Percentiles rank a stretch among this genome's conserved stretches.
Evolutionary conservation across 2,329 filamentous ascomycete genomes (phyloP).

Genomic region (Decorospora gaudefroyi): DNA sequence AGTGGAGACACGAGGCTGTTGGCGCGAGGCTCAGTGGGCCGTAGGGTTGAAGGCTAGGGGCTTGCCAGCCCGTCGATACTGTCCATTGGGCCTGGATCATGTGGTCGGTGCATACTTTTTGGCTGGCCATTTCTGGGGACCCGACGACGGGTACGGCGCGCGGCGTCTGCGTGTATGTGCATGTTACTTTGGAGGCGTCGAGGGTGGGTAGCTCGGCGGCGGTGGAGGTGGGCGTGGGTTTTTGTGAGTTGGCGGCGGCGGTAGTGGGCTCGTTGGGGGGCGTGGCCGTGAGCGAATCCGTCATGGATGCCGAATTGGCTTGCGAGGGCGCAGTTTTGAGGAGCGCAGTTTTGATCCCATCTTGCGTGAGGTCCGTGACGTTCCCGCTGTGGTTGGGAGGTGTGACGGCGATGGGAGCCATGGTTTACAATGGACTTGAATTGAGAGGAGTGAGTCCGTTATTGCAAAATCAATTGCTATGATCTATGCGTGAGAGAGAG

Average conservation of each 20-base stretch:
- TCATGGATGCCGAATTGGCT: slow-evolving; percentile 31
- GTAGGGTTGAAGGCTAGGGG: slow-evolving; percentile 75
- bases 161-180: slow-evolving; percentile 49
- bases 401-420: slow-evolving; percentile 43
- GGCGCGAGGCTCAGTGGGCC: slow-evolving; percentile 78
- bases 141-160: slow-evolving; percentile 50
- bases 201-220: too few relatives aligned
- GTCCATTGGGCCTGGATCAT: slow-evolving; percentile 80
- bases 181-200: slow-evolving; percentile 52
- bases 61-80: slow-evolving; percentile 67
- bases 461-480: background rate
- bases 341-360: slow-evolving; percentile 41
- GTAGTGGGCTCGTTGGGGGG: slow-evolving; percentile 31
- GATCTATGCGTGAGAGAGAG: background rate
- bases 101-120: slow-evolving; percentile 73
- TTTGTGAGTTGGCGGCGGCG: too few relatives aligned
- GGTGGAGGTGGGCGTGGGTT: too few relatives aligned
- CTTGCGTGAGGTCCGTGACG: slow-evolving; percentile 37
- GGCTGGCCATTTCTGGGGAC: slow-evolving; percentile 47
- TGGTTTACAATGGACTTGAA: too few relatives aligned
- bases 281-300: slow-evolving; percentile 31
- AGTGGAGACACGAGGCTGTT: slow-evolving; percentile 80
- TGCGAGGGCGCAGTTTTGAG: slow-evolving; percentile 40
- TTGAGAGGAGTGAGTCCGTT: background rate
- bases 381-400: slow-evolving; percentile 34